Base-by-base conservation (phyloP, 73 alveolate species). In the Tetrahymena thermophila region DNA sequence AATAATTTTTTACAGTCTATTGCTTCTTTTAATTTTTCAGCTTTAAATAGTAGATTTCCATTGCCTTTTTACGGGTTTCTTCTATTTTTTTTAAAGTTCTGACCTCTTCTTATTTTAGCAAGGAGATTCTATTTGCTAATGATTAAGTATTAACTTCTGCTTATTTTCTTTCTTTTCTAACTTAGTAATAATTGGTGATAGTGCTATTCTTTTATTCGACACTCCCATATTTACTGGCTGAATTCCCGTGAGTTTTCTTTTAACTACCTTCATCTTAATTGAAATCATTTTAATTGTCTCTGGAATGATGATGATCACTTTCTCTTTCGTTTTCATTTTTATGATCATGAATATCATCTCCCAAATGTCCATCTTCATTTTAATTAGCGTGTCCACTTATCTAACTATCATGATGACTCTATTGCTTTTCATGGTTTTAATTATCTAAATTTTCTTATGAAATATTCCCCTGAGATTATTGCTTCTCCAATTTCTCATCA, bases 81-180 rank as follows among this genome's bases (percentile, higher is more conserved):
- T 96, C 98, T 31, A 98, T 97, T 85, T 97, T 97, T 93, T 94
- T 96, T 94, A 96, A 95, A 16, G 96, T 94, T 84, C 96, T 95
- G 35, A 43, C 93, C 44, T 96, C 99, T 94, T 98, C 99, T 34
- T 93, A 93, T 94, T 95, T 97, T 23, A 98, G 96, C 94, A 98
- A 85, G 34, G 97, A 97, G 31, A 98, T 58, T 50, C 99, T 94
- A 89, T 98, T 98, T 44, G 97, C 98, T 37, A 97, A 94, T 57
- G 95, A 38, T 95, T 97, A 84, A 10, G 98, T 98, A 43, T 97
- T 94, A 21, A 93, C 94, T 85, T 98, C 98, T 17, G 97, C 98
- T 19, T 96, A 97, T 95, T 96, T 96, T 96, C 99, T 94, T 35
- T 93, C 94, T 17, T 85, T 71, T 43, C 94, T 96, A 35, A 97